Conservation (phyloP, 352 stramenopile genomes). For the Phytophthora citricola region DNA sequence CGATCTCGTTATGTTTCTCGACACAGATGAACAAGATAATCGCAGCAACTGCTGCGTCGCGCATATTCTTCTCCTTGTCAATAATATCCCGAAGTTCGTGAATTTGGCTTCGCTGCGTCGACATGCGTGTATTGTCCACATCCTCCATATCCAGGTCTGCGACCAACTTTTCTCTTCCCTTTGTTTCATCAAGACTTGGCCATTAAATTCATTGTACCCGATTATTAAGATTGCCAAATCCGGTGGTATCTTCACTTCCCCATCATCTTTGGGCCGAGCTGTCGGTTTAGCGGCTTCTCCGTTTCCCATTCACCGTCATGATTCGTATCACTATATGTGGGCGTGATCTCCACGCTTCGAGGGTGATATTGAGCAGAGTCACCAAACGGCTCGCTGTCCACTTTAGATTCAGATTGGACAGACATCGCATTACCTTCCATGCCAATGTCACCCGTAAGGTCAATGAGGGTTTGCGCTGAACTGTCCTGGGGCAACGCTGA, state of each 20-base stretch:
- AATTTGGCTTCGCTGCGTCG: conserved; percentile 29
- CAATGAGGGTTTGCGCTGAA: conserved; percentile 14
- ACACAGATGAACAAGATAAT: conserved; percentile 18
- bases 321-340: conserved; percentile 23
- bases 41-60: conserved; percentile 46
- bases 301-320: neutral
- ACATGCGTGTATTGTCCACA: conserved; percentile 12
- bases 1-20: conserved; percentile 6
- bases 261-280: neutral
- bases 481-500: neutral
- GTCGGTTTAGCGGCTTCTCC: neutral
- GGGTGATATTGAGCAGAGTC: neutral
- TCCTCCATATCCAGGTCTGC: conserved; percentile 26
- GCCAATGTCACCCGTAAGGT: conserved; percentile 30
- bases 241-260: conserved; percentile 8
- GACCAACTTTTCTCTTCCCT: conserved; percentile 29
- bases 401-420: conserved; percentile 2
- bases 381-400: neutral
- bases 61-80: conserved; percentile 25
- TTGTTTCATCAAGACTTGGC: conserved; percentile 38
- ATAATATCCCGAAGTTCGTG: conserved; percentile 37
- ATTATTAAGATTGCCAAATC: conserved; percentile 9
- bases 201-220: conserved; percentile 40
- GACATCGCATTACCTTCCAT: neutral
- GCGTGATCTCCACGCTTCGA: conserved; percentile 25